Conservation (phyloP, 2,329 filamentous ascomycete genomes). For the Aspergillus hortae region DNA sequence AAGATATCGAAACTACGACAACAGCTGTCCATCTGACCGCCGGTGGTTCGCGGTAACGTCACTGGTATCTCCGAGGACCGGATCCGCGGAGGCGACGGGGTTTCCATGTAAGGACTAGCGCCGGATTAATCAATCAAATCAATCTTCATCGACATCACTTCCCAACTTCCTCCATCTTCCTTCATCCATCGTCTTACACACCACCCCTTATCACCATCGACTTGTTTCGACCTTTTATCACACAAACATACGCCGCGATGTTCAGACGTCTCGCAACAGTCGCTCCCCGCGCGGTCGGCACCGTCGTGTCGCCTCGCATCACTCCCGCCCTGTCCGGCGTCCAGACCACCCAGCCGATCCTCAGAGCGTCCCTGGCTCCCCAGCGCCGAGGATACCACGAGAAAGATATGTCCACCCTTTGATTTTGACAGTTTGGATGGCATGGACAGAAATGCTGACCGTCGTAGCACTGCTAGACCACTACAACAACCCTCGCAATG, state of each 20-base stretch:
- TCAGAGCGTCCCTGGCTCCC: slow-evolving; percentile 33
- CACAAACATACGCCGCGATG: slow-evolving; percentile 37
- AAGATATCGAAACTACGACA: not conserved
- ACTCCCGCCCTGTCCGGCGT: slow-evolving; percentile 46
- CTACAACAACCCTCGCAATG: slow-evolving; percentile 75
- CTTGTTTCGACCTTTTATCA: not conserved
- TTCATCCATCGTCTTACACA: slow-evolving; percentile 11
- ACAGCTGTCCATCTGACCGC: not conserved
- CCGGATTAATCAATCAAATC: slow-evolving; percentile 10
- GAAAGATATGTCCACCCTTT: slow-evolving; percentile 55
- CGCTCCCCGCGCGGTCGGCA: slow-evolving; percentile 51
- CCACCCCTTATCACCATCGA: slow-evolving; percentile 22
- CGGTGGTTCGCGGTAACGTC: not conserved
- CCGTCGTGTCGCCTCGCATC: slow-evolving; percentile 47
- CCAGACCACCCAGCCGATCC: slow-evolving; percentile 38
- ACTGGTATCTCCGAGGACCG: slow-evolving; percentile 19
- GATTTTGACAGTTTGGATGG: not conserved
- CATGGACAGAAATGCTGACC: slow-evolving; percentile 10
- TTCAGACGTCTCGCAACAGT: slow-evolving; percentile 55
- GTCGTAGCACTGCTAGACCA: slow-evolving; percentile 64
- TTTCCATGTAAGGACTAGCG: slow-evolving; percentile 10
- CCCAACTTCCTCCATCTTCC: slow-evolving; percentile 7
- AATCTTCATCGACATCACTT: slow-evolving; percentile 11
- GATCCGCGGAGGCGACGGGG: slow-evolving; percentile 14
- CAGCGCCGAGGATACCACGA: slow-evolving; percentile 58